These are phyloP conservation scores for Mycena galericulata DNA, from an alignment of 768 basidiomycete species.

Conservation along the genomic window DNA sequence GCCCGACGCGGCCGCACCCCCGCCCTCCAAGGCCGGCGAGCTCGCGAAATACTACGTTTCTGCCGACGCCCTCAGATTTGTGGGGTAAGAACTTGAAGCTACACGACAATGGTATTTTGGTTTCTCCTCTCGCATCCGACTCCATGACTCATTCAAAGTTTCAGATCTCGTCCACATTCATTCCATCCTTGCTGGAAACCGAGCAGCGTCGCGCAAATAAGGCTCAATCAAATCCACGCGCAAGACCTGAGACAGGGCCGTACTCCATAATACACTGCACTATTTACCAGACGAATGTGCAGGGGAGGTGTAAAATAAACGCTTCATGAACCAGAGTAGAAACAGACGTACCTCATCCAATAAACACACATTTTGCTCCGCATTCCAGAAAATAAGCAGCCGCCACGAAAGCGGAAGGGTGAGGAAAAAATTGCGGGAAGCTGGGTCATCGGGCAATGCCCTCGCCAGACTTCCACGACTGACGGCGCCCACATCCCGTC, in stretches of 20 bases:
- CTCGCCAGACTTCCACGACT: slow-evolving; percentile 28
- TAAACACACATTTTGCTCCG: too few species aligned
- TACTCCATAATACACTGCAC: not conserved
- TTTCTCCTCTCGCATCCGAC: not conserved
- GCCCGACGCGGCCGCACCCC: slow-evolving; percentile 74
- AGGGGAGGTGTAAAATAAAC: too few species aligned
- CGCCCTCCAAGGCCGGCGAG: slow-evolving; percentile 72
- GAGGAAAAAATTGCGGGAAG: slow-evolving; percentile 28
- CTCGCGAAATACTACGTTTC: slow-evolving; percentile 86
- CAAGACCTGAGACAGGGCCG: not conserved
- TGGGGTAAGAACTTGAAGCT: slow-evolving; percentile 61
- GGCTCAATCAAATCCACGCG: not conserved
- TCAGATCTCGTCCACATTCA: not conserved
- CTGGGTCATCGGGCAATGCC: slow-evolving; percentile 27
- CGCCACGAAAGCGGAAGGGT: slow-evolving; percentile 30
- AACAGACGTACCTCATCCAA: not conserved
- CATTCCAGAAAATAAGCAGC: not conserved
- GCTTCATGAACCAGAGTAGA: not conserved
- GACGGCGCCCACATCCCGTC: slow-evolving; percentile 22
- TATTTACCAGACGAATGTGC: not conserved
- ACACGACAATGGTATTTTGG: slow-evolving; percentile 4
- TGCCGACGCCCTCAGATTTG: slow-evolving; percentile 84
- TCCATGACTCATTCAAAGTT: slow-evolving; percentile 5
- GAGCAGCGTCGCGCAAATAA: slow-evolving; percentile 22
- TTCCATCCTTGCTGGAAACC: slow-evolving; percentile 8